Percentiles rank a stretch among this genome's conserved stretches.
These are phyloP conservation scores for Fraxinus velutina DNA, from an alignment of 305 asterid genomes.

Conservation along the genomic window DNA sequence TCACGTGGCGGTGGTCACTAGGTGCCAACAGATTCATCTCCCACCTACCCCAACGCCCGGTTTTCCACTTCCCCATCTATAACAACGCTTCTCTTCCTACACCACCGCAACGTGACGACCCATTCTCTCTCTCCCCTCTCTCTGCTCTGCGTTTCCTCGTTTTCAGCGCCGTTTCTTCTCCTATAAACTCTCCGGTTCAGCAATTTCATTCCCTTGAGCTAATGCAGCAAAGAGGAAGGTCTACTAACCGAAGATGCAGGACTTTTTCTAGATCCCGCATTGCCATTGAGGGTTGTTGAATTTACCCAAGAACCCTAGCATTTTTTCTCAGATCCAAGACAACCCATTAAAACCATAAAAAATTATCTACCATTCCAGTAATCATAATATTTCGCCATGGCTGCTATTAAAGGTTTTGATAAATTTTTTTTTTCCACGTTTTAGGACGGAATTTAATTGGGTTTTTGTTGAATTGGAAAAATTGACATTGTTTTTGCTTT, in stretches of 20 bases:
- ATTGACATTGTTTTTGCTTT: background rate
- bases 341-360: background rate
- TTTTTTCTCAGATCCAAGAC: background rate
- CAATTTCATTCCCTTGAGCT: conserved; percentile 17
- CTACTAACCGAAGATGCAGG: conserved; percentile 68
- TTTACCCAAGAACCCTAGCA: background rate
- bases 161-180: conserved; percentile 6
- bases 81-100: background rate
- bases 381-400: conserved; percentile 38
- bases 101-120: background rate
- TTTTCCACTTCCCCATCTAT: conserved; percentile 11
- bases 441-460: background rate
- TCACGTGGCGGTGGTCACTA: conserved; percentile 28
- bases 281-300: conserved; percentile 73
- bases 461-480: background rate
- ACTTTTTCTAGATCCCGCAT: conserved; percentile 85
- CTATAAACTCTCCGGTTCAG: conserved; percentile 21
- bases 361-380: background rate
- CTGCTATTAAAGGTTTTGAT: conserved; percentile 40
- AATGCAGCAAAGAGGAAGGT: conserved; percentile 82
- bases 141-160: background rate
- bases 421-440: background rate
- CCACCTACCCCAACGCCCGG: background rate
- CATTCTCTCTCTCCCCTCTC: background rate
- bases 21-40: background rate